Evolutionary conservation across 305 asterid genomes (phyloP).

Genomic region (Vinca major): DNA sequence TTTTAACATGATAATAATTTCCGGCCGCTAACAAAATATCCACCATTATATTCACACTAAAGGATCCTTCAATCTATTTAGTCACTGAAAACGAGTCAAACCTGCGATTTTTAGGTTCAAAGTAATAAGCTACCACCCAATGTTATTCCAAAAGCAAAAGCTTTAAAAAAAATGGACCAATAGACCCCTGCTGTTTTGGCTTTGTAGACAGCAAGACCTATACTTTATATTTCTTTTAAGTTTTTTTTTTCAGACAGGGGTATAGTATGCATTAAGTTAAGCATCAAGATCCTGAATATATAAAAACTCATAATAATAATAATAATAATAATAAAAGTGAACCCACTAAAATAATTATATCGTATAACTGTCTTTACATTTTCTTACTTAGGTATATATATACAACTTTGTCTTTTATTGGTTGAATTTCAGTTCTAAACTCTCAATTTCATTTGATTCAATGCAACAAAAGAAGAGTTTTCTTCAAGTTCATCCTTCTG

Average conservation of each 20-base stretch:
- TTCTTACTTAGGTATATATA: slow-evolving; percentile 12
- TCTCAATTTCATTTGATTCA: no score
- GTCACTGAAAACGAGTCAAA: no score
- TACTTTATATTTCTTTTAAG: slow-evolving; percentile 32
- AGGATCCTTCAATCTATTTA: no score
- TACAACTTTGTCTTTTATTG: slow-evolving; percentile 12
- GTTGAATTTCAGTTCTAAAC: no score
- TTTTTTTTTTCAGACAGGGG: slow-evolving; percentile 40
- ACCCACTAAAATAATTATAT: slow-evolving; percentile 25
- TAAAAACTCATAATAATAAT: slow-evolving; percentile 8
- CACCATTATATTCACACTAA: no score
- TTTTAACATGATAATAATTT: no score
- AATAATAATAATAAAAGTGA: slow-evolving; percentile 24
- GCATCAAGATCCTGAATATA: slow-evolving; percentile 35
- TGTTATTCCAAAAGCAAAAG: slow-evolving; percentile 25
- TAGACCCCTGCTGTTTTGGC: slow-evolving; percentile 20
- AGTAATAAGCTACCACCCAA: slow-evolving; percentile 12
- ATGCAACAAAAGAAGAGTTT: no score
- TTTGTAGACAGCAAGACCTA: slow-evolving; percentile 46
- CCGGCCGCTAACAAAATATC: no score
- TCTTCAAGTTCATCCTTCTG: slow-evolving; percentile 1
- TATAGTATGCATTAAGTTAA: slow-evolving; percentile 54
- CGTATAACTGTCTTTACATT: slow-evolving; percentile 27
- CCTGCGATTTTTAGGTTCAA: no score
- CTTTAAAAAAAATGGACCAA: slow-evolving; percentile 22